Percentiles rank a stretch among this genome's conserved stretches.
Conservation (phyloP, 2,329 filamentous ascomycete genomes). For the Nothophaeocryptopus gaeumannii region DNA sequence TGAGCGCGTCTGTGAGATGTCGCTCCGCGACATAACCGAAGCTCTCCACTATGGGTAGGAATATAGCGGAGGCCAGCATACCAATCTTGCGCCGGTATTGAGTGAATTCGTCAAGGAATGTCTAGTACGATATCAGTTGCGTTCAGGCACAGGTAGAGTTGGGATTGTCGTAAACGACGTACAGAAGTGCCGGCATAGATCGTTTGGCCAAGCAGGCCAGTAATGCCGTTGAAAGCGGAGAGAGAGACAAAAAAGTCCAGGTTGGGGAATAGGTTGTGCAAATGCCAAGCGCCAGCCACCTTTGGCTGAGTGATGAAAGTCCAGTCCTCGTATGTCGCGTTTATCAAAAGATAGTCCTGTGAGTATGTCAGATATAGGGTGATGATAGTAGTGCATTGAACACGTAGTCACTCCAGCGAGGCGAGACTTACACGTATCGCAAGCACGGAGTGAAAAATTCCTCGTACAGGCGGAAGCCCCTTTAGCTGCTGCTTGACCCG, state of each 20-base stretch:
- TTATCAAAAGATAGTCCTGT: conserved; percentile 8
- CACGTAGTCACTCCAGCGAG: neutral
- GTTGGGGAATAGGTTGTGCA: conserved; percentile 19
- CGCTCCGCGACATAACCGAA: conserved; percentile 44
- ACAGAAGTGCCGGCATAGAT: conserved; percentile 49
- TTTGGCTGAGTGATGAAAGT: conserved; percentile 24
- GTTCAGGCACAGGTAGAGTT: no score
- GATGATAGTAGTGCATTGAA: neutral
- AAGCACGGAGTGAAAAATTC: conserved; percentile 3
- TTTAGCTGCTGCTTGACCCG: neutral
- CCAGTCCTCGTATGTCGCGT: conserved; percentile 9
- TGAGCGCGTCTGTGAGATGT: no score
- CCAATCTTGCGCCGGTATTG: conserved; percentile 42
- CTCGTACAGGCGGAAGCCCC: conserved; percentile 1
- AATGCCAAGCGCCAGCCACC: conserved; percentile 31
- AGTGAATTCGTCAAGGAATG: conserved; percentile 25
- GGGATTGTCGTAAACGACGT: neutral
- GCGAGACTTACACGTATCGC: neutral
- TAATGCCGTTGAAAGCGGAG: conserved; percentile 52
- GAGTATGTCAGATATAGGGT: neutral
- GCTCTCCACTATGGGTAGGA: conserved; percentile 52
- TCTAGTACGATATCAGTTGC: neutral
- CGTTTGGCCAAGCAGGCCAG: conserved; percentile 57
- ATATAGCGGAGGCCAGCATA: conserved; percentile 48
- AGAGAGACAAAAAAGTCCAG: conserved; percentile 34